Conservation (phyloP, 1,284 basidiomycete species). For the Cutaneotrichosporon sp. region DNA sequence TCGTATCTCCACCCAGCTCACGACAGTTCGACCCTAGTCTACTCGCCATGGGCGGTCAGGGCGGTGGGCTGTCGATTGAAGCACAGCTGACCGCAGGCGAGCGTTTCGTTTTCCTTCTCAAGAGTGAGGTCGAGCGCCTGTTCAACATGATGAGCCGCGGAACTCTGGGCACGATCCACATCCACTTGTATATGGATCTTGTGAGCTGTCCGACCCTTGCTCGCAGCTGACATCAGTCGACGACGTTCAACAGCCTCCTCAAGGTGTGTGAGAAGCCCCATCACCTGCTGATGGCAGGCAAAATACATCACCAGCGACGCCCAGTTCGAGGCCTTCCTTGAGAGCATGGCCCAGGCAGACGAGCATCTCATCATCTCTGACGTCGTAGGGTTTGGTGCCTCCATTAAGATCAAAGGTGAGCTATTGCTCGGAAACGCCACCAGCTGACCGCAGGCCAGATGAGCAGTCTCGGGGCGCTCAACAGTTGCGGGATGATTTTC, state of each 20-base stretch:
- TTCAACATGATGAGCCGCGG: neutral
- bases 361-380: slow-evolving; percentile 58
- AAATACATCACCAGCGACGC: slow-evolving; percentile 5
- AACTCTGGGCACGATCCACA: slow-evolving; percentile 1
- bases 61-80: slow-evolving; percentile 12
- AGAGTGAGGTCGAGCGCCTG: slow-evolving; percentile 4
- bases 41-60: slow-evolving; percentile 12
- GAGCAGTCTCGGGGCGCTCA: slow-evolving; percentile 7
- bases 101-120: neutral
- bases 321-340: slow-evolving; percentile 27
- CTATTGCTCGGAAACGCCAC: fast-evolving
- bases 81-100: neutral
- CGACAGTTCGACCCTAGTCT: slow-evolving; percentile 25
- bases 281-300: neutral
- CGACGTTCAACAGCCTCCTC: neutral
- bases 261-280: neutral
- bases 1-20: too few species aligned
- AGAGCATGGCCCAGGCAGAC: slow-evolving; percentile 16
- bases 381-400: slow-evolving; percentile 55
- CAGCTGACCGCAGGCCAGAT: slow-evolving; percentile 5
- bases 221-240: slow-evolving; percentile 1
- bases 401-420: slow-evolving; percentile 24
- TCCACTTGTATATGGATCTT: slow-evolving; percentile 26
- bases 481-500: slow-evolving; percentile 16
- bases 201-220: slow-evolving; percentile 13